Conservation (phyloP, 2,329 filamentous ascomycete species). For the Xylaria hypoxylon region DNA sequence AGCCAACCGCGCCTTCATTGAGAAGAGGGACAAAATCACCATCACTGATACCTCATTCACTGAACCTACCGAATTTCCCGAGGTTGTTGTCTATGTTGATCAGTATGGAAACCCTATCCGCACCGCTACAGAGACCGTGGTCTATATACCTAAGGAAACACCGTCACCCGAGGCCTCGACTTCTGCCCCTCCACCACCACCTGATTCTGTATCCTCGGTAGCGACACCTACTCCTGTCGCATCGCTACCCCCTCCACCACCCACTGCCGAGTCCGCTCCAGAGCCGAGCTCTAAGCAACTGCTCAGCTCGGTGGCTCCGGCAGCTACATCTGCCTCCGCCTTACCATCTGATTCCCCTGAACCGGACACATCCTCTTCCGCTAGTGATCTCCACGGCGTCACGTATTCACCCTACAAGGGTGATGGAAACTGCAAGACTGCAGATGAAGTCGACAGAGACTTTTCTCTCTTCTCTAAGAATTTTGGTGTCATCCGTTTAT, state of each 20-base stretch:
- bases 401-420: conserved; percentile 63
- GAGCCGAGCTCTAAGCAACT: conserved; percentile 36
- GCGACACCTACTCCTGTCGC: conserved; percentile 25
- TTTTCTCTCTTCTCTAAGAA: conserved; percentile 64
- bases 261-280: conserved; percentile 25
- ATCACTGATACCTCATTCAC: conserved; percentile 54
- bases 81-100: conserved; percentile 71
- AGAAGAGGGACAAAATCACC: conserved; percentile 49
- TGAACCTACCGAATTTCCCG: conserved; percentile 57
- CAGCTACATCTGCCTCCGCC: conserved; percentile 16
- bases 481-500: conserved; percentile 77
- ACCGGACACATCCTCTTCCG: conserved; percentile 36
- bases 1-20: conserved; percentile 39
- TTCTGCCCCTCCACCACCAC: conserved; percentile 24
- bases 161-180: conserved; percentile 24
- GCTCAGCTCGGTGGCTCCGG: conserved; percentile 27
- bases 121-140: conserved; percentile 56
- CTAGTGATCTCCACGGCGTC: conserved; percentile 54
- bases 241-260: conserved; percentile 24
- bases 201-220: conserved; percentile 31
- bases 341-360: conserved; percentile 29
- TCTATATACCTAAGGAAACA: conserved; percentile 44
- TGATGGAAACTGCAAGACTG: conserved; percentile 73
- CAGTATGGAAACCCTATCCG: conserved; percentile 64
- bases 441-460: conserved; percentile 72